These are phyloP conservation scores for Henningerozyma blattae DNA, from an alignment of 805 yeast genomes.

Conservation along the genomic window DNA sequence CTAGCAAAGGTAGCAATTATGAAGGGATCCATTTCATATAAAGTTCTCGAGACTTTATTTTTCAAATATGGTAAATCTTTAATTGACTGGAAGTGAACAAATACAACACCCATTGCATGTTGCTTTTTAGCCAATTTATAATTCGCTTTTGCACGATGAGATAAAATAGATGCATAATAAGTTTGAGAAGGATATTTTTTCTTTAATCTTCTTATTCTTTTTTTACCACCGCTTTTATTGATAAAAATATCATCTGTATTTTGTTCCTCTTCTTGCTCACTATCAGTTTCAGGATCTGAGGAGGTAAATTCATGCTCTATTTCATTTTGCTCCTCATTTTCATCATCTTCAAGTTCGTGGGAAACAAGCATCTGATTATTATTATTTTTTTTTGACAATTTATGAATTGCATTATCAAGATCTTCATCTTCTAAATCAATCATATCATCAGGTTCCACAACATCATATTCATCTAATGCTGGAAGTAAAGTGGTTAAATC, in stretches of 20 bases:
- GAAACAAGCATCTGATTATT: background rate
- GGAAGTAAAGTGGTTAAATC: constrained; percentile 15
- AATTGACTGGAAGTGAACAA: constrained; percentile 64
- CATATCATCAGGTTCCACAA: constrained; percentile 8
- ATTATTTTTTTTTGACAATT: background rate
- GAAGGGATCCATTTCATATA: constrained; percentile 92
- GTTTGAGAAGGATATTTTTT: constrained; percentile 22
- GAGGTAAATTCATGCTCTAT: constrained; percentile 5
- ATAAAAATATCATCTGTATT: constrained; percentile 4
- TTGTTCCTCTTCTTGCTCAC: constrained; percentile 3
- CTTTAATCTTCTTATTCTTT: constrained; percentile 5
- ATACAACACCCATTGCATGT: constrained; percentile 52
- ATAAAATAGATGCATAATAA: constrained; percentile 3
- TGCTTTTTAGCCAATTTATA: constrained; percentile 19
- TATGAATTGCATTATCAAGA: constrained; percentile 2
- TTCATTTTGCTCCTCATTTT: constrained; percentile 4
- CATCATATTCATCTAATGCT: constrained; percentile 22
- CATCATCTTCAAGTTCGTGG: constrained; percentile 1
- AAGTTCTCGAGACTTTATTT: constrained; percentile 49
- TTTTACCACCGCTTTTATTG: constrained; percentile 1
- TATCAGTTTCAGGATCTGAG: constrained; percentile 3
- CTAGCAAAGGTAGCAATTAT: constrained; percentile 85
- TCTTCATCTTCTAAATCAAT: background rate
- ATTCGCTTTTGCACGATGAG: constrained; percentile 6
- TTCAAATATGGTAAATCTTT: constrained; percentile 67